Evolutionary conservation across 768 basidiomycete genomes (phyloP).

Genomic region (Tylopilus vinaceipallidus): DNA sequence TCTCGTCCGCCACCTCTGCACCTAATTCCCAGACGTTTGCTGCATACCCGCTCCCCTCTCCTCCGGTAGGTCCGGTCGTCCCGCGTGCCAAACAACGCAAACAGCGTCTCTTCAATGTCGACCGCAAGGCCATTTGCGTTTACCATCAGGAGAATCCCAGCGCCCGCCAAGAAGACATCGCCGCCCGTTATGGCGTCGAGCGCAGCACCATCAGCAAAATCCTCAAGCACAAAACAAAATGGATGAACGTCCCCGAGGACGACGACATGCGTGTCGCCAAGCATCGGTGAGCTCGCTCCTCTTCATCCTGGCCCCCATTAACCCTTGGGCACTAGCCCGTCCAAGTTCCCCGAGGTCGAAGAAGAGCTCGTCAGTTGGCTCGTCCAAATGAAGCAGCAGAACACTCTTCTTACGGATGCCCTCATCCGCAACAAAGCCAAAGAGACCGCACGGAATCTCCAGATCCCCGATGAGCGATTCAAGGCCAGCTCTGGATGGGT

Average conservation of each 20-base stretch:
- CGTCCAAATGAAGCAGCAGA: constrained; percentile 47
- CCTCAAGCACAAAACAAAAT: constrained; percentile 78
- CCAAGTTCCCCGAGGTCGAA: constrained; percentile 82
- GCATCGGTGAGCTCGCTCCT: constrained; percentile 49
- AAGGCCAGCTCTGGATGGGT: constrained; percentile 93
- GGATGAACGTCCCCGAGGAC: constrained; percentile 67
- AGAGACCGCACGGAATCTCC: constrained; percentile 54
- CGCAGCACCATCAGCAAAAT: constrained; percentile 95
- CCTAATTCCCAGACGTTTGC: constrained; percentile 32
- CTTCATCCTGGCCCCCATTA: constrained; percentile 7
- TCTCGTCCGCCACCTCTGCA: constrained; percentile 40
- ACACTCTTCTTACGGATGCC: constrained; percentile 59
- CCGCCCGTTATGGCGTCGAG: constrained; percentile 71
- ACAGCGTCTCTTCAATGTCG: constrained; percentile 69
- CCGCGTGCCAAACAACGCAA: constrained; percentile 57
- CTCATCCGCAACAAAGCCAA: constrained; percentile 63
- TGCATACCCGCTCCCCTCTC: constrained; percentile 29
- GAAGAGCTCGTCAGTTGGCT: constrained; percentile 60
- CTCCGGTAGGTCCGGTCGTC: constrained; percentile 28
- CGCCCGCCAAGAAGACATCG: constrained; percentile 83
- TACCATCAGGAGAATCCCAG: constrained; percentile 64
- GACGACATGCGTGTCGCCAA: constrained; percentile 61
- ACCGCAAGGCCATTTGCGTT: constrained; percentile 73
- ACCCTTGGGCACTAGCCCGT: constrained; percentile 46
- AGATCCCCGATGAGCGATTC: constrained; percentile 70